Evolutionary conservation across 2,329 filamentous ascomycete species (phyloP), one percentile per base, ranked within the genome.

Genomic region (Magnaporthiopsis rhizophila): DNA sequence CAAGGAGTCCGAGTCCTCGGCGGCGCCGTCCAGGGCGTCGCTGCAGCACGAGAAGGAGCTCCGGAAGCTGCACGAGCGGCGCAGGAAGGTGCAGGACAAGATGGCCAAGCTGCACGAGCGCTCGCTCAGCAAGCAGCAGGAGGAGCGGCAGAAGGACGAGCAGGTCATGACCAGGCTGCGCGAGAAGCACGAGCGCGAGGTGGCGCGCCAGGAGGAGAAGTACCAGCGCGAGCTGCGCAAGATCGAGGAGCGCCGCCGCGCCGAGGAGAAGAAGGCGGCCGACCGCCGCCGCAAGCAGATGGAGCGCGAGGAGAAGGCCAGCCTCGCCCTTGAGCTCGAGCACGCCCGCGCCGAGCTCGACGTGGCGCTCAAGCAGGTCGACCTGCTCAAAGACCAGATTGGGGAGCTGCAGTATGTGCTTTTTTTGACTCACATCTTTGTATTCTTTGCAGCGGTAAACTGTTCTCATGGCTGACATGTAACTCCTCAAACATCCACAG

Each of bases 171-270:
- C 81, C 36, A 89, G 86, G 72, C 79, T 86, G 9, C 81, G 83
- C 36, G 85, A 88, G 71, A 87, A 84, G 70, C 86, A 90, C 72
- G 82, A 86, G 59, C 80, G 78, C 61, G 86, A 89, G 67, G 72
- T 87, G 0, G 83, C 84, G 58, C 90, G 88, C 71, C 84, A 88
- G 63, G 84, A 89, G 68, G 86, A 86, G 60, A 88, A 87, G 68
- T 87, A 88, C 69, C 81, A 83, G 67, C 81, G 81, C 15, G 88
- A 91, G 70, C 77, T 89, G 59, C 77, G 78, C 67, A 89, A 87
- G 73, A 76, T 90, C 2, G 85, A 90, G 67, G 82, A 86, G 67
- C 86, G 86, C 75, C 84, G 85, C 61, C 78, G 80, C 65, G 82
- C 81, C 65, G 89, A 92, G 70, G 79, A 85, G 66, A 79, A 78